Evolutionary conservation across 2,329 filamentous ascomycete genomes (phyloP).

Genomic region (Rachicladosporium sp.): DNA sequence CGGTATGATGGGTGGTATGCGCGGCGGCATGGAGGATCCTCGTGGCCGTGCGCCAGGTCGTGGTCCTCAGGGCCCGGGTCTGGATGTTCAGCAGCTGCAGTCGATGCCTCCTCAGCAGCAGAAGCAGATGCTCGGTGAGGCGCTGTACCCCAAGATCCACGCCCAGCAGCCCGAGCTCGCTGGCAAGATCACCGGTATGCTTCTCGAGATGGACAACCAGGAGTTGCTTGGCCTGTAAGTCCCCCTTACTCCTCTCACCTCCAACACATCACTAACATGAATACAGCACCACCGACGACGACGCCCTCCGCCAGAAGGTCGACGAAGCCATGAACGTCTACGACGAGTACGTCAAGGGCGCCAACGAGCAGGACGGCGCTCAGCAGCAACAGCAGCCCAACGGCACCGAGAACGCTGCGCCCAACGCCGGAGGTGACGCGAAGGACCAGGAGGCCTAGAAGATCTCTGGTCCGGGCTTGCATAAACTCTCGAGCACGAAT

Average conservation of each 20-base stretch:
- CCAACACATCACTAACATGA: conserved; percentile 43
- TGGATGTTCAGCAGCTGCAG: conserved; percentile 41
- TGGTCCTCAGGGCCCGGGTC: conserved; percentile 9
- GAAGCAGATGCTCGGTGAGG: conserved; percentile 97
- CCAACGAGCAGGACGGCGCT: conserved; percentile 22
- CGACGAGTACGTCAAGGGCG: conserved; percentile 86
- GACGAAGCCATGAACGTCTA: conserved; percentile 95
- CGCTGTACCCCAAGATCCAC: conserved; percentile 97
- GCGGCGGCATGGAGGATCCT: conserved; percentile 20
- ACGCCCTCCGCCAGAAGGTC: conserved; percentile 84
- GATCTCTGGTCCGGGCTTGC: too few relatives aligned
- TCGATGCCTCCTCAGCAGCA: conserved; percentile 59
- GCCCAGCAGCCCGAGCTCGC: conserved; percentile 88
- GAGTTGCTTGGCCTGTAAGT: conserved; percentile 95
- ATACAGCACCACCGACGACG: conserved; percentile 72
- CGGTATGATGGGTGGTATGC: conserved; percentile 33
- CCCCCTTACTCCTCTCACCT: conserved; percentile 3
- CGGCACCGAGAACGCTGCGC: conserved; percentile 23
- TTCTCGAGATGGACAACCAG: conserved; percentile 95
- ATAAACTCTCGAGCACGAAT: too few relatives aligned
- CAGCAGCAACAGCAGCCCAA: conserved; percentile 14
- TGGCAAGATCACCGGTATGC: conserved; percentile 99
- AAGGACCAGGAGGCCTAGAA: conserved; percentile 20
- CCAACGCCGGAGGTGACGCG: conserved; percentile 19
- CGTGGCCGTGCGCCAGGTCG: conserved; percentile 27